Base-by-base conservation (phyloP, 2,329 filamentous ascomycete genomes). In the Knufia fluminis region DNA sequence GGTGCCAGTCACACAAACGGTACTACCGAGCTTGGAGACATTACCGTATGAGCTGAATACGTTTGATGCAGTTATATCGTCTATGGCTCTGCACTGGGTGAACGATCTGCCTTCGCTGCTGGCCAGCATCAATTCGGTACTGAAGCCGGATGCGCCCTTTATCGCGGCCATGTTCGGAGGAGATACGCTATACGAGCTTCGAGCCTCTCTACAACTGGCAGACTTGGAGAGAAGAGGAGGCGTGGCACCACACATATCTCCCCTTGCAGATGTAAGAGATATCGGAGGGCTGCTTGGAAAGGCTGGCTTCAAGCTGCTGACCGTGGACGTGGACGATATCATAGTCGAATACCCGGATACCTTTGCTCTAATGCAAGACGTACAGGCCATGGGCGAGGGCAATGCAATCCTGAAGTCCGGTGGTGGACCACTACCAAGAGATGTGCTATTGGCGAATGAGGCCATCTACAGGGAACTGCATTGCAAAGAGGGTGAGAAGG, bases 151-250 rank as follows among this genome's bases (percentile, higher is more conserved):
- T 65, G 77, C 79, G 50, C 89, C 94, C 1, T 95, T 98, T 63
- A 82, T 98, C 41, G 91, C 86, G 12, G 91, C 91, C 57, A 98
- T 98, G 90, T 83, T 95, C 53, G 92, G 92, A 49, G 92, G 92
- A 0, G 92, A 98, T 66, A 91, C 86, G 6, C 75, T 98, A 1
- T 98, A 84, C 64, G 92, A 98, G 72, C 76, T 98, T 48, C 86
- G 92, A 28, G 94, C 91, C 0, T 92, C 89, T 28, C 74, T 98
- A 12, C 92, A 98, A 68, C 76, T 98, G 2, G 91, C 92, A 2
- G 90, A 96, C 66, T 79, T 87, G 60, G 92, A 98, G 62, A 78
- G 91, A 14, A 77, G 86, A 17, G 92, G 92, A n/a, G 92, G 92
- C 23, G 85, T 98, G 43, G 86, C 85, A 4, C 90, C 89, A 1